Conservation (phyloP, 73 alveolate species). For the Effrenium voratum region DNA sequence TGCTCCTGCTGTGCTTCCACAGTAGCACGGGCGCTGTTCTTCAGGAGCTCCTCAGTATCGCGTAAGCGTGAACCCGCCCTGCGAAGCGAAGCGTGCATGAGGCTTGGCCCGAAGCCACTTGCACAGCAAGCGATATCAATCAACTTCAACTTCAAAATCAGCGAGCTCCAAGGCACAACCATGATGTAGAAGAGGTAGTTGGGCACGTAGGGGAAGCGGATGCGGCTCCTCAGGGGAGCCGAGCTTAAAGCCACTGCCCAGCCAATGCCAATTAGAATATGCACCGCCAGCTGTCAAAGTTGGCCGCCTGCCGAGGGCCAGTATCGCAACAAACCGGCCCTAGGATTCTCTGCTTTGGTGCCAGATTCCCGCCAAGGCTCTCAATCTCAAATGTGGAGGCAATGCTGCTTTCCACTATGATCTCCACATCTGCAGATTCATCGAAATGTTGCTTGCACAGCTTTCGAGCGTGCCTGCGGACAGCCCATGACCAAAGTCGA, state of each 20-base stretch:
- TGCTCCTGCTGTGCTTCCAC: conserved; percentile 68
- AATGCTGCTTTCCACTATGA: conserved; percentile 43
- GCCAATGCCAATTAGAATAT: not conserved
- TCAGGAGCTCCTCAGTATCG: conserved; percentile 40
- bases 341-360: too few species aligned
- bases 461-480: conserved; percentile 75
- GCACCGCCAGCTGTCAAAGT: not conserved
- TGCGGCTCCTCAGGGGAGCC: conserved; percentile 69
- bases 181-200: conserved; percentile 87
- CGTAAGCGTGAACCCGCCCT: not conserved
- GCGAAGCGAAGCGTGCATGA: too few species aligned
- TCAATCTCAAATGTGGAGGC: conserved; percentile 54
- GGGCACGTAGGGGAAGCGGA: conserved; percentile 81
- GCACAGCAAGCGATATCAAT: not conserved
- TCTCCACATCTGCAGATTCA: conserved; percentile 67
- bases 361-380: not conserved
- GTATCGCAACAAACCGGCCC: not conserved
- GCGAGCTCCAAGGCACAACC: conserved; percentile 30
- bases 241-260: not conserved
- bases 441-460: conserved; percentile 60
- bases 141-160: not conserved
- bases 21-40: conserved; percentile 89
- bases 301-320: not conserved
- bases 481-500: too few species aligned
- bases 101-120: too few species aligned